A percentile compares a stretch with the other conserved stretches of the same genome.
phyloP scores from a whole-genome alignment of 169 alveolate genomes.

The Sarcocystis neurona region DNA sequence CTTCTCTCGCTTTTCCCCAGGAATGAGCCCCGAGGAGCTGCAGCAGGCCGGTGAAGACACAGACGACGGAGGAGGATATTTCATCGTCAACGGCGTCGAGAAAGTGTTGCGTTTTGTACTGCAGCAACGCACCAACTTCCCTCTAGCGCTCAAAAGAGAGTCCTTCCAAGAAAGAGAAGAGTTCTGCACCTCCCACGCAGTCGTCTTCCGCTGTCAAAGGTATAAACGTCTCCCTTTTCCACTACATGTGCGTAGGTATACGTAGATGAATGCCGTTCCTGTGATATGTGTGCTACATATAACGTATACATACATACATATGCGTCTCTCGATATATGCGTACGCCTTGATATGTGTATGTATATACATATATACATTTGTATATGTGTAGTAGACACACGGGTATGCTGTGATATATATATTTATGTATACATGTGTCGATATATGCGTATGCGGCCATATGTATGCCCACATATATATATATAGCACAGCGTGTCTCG shows the following conservation, averaged over 20 bases:
- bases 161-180: slow-evolving; percentile 61
- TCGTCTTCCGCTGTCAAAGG: slow-evolving; percentile 63
- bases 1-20: slow-evolving; percentile 36
- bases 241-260: neutral
- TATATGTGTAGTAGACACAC: too few relatives aligned
- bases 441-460: too few relatives aligned
- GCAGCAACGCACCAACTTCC: slow-evolving; percentile 93
- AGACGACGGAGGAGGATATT: slow-evolving; percentile 98
- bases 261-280: neutral
- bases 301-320: too few relatives aligned
- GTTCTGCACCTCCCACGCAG: slow-evolving; percentile 62
- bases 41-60: slow-evolving; percentile 95
- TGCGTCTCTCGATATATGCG: too few relatives aligned
- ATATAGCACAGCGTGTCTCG: too few relatives aligned
- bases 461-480: too few relatives aligned
- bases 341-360: too few relatives aligned
- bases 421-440: too few relatives aligned
- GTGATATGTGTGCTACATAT: too few relatives aligned
- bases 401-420: too few relatives aligned
- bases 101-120: slow-evolving; percentile 95
- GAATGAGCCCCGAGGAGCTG: slow-evolving; percentile 88
- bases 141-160: slow-evolving; percentile 79
- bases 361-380: too few relatives aligned
- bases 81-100: slow-evolving; percentile 97
- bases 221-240: neutral